Conservation (phyloP, 2,329 filamentous ascomycete species). For the Magnaporthiopsis poae region DNA sequence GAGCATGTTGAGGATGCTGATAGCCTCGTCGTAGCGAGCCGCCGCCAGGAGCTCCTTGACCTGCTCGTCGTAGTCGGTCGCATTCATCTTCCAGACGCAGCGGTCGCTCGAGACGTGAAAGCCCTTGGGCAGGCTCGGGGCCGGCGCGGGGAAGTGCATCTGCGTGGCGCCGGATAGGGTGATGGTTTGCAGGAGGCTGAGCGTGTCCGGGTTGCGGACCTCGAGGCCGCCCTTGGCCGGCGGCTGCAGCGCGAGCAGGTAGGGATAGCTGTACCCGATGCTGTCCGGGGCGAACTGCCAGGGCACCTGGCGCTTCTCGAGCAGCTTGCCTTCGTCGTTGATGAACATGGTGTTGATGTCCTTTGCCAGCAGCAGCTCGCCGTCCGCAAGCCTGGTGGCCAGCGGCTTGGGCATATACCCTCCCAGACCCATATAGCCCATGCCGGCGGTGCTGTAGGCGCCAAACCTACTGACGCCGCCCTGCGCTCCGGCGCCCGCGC, state of each 20-base stretch:
- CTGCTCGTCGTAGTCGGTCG: constrained; percentile 82
- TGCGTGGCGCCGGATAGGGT: constrained; percentile 70
- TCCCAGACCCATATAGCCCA: constrained; percentile 94
- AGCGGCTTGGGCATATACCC: constrained; percentile 86
- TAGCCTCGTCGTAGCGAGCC: constrained; percentile 75
- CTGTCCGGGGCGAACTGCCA: constrained; percentile 83
- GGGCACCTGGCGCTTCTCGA: constrained; percentile 80
- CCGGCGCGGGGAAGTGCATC: constrained; percentile 84
- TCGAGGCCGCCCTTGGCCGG: constrained; percentile 77
- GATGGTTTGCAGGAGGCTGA: constrained; percentile 81
- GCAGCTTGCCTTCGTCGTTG: constrained; percentile 67
- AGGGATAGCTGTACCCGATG: constrained; percentile 93
- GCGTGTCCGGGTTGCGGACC: constrained; percentile 81
- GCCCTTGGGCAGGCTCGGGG: constrained; percentile 87
- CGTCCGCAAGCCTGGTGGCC: constrained; percentile 69
- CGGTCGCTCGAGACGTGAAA: constrained; percentile 89
- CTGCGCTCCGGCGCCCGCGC: constrained; percentile 50
- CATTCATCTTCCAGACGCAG: constrained; percentile 90
- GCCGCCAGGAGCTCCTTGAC: constrained; percentile 69
- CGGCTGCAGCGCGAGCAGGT: constrained; percentile 71
- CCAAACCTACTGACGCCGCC: constrained; percentile 59
- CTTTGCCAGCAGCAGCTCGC: constrained; percentile 86
- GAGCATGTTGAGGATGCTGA: constrained; percentile 78
- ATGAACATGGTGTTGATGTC: constrained; percentile 94
- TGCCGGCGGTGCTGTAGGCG: constrained; percentile 71